Evolutionary conservation across 495 filamentous ascomycete species (phyloP).

Genomic region (Hypoxylon fuscum): DNA sequence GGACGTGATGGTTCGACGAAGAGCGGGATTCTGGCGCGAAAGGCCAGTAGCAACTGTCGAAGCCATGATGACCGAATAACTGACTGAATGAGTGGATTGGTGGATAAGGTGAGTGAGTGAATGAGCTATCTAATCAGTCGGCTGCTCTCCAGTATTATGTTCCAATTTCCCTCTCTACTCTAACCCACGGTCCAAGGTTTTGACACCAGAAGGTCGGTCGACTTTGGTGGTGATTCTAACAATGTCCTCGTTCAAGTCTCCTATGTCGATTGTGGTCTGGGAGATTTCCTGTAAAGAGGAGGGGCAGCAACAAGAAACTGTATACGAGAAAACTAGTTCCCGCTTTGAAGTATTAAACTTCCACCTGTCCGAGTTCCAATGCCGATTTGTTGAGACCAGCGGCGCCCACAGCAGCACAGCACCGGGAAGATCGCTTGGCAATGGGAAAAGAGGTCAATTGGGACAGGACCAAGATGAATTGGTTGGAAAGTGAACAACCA

Average conservation of each 20-base stretch:
- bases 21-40: slow-evolving; percentile 49
- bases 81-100: no score
- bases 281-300: no score
- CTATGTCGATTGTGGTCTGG: no score
- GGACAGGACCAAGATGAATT: slow-evolving; percentile 8
- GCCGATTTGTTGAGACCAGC: slow-evolving; percentile 19
- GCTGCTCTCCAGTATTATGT: no score
- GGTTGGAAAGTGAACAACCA: neutral
- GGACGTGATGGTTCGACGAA: slow-evolving; percentile 51
- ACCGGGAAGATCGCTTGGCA: slow-evolving; percentile 8
- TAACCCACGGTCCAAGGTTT: no score
- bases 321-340: neutral
- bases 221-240: no score
- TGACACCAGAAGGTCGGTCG: no score
- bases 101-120: no score
- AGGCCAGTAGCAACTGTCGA: slow-evolving; percentile 48
- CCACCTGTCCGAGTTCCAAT: neutral
- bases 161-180: no score
- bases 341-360: slow-evolving; percentile 1
- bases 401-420: slow-evolving; percentile 20
- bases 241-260: no score
- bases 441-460: slow-evolving; percentile 3
- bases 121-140: no score
- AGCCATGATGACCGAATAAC: slow-evolving; percentile 46
- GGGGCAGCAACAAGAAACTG: neutral